Evolutionary conservation across 2,329 filamentous ascomycete species (phyloP).

Genomic region (Knoxdaviesia capensis): DNA sequence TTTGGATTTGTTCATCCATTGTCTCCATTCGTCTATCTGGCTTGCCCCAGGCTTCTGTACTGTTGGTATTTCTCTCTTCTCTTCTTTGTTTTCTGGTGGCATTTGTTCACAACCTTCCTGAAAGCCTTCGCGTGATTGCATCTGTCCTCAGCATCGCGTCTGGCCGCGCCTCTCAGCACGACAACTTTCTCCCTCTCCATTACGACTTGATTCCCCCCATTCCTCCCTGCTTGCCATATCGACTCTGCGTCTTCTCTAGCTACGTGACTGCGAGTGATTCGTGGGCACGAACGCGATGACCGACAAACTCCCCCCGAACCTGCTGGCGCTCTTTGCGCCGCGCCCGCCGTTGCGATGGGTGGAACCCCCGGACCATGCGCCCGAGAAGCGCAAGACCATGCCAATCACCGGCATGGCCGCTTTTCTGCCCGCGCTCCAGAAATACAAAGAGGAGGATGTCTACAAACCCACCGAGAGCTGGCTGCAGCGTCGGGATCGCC

Average conservation of each 20-base stretch:
- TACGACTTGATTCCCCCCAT: background rate
- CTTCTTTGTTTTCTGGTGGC: too few species aligned
- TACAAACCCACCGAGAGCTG: conserved; percentile 81
- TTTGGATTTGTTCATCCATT: too few species aligned
- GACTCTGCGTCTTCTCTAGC: too few species aligned
- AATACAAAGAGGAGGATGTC: conserved; percentile 58
- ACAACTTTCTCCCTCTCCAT: background rate
- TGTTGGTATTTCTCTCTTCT: too few species aligned
- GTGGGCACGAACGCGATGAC: conserved; percentile 44
- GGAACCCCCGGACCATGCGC: conserved; percentile 60
- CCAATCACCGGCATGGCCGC: conserved; percentile 53
- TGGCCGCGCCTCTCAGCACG: too few species aligned
- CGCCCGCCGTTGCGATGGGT: conserved; percentile 83
- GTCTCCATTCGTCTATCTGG: too few species aligned
- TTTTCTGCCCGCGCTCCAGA: conserved; percentile 52
- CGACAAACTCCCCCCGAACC: conserved; percentile 82
- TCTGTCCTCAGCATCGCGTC: too few species aligned
- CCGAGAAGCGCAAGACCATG: conserved; percentile 62
- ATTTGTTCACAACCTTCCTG: too few species aligned
- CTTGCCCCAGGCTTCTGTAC: too few species aligned
- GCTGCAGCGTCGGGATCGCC: conserved; percentile 70
- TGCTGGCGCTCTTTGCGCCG: conserved; percentile 86
- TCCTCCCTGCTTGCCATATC: too few species aligned
- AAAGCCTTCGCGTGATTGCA: background rate
- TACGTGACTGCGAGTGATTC: background rate